phyloP scores from a whole-genome alignment of 768 basidiomycete genomes.

The Boletales sp. region DNA sequence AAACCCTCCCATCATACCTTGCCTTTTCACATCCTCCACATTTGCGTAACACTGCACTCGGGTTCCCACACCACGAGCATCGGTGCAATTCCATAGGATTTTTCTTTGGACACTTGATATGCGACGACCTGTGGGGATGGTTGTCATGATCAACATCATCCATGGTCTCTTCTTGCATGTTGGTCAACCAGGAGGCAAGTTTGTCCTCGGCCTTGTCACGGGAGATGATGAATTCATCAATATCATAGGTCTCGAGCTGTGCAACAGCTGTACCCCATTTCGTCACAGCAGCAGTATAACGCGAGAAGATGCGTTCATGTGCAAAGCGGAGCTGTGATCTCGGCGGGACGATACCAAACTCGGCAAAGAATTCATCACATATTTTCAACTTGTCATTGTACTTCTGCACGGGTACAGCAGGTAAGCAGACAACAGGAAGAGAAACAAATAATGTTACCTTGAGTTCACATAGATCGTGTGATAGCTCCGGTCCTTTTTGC shows the following conservation, averaged over 20 bases:
- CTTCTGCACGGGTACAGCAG: conserved; percentile 22
- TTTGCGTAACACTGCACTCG: conserved; percentile 50
- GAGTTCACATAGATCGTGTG: conserved; percentile 46
- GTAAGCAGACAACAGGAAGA: not conserved
- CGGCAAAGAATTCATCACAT: conserved; percentile 48
- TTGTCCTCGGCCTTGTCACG: conserved; percentile 49
- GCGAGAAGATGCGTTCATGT: conserved; percentile 44
- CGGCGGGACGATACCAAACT: conserved; percentile 42
- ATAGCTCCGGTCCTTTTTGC: conserved; percentile 47
- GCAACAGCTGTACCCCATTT: conserved; percentile 47
- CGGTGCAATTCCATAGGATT: conserved; percentile 46
- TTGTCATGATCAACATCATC: conserved; percentile 21
- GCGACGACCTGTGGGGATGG: conserved; percentile 20
- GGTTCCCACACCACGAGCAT: conserved; percentile 64
- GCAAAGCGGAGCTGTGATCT: conserved; percentile 51
- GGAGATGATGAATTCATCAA: conserved; percentile 23
- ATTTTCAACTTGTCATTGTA: conserved; percentile 40
- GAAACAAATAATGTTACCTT: conserved; percentile 32
- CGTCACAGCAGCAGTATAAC: conserved; percentile 40
- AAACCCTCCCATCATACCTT: conserved; percentile 24
- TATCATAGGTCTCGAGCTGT: conserved; percentile 28
- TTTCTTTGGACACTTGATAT: conserved; percentile 31
- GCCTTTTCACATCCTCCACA: conserved; percentile 41
- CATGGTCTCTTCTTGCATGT: conserved; percentile 37
- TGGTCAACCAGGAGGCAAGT: conserved; percentile 51